Evolutionary conservation across 139 green algal species (phyloP), one percentile per base, ranked within the genome.

Genomic region (Coccomyxa sp.): DNA sequence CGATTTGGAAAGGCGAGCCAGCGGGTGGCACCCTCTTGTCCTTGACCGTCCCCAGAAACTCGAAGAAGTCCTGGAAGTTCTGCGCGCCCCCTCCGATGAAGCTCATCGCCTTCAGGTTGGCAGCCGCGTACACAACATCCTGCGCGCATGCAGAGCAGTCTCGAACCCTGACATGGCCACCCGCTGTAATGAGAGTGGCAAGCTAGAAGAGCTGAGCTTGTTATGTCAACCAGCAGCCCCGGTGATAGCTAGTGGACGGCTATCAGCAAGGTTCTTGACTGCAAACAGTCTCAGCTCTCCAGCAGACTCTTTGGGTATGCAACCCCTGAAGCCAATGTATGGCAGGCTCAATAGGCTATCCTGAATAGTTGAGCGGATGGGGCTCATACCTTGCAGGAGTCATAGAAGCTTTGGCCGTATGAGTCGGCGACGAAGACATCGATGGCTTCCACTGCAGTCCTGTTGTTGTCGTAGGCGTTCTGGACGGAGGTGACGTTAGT

Each of bases 1-100:
- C 82, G 64, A 95, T 90, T 70, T 91, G 87, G 74, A 92, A 92
- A 55, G 91, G 91, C 0, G 90, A 90, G 0, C 90, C 90, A 1
- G 87, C 78, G 29, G 82, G 81, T 0, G 86, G 87, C 7, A 86
- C 68, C 24, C 86, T 82, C 82, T 87, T 91, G 83, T 95, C 91
- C 85, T 97, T 96, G 35, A 94, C 76, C 40, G 86, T 79, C 0
- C 93, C 92, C 16, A 97, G 79, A 81, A 97, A 97, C 14, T 92
- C 88, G 34, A 96, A 83, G 87, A 89, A 96, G 71, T 90, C 79
- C 74, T 90, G 84, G 72, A 89, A 93, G 84, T 86, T 92, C 24
- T 82, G 75, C 0, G 92, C 92, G 8, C 92, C 92, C 0, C 91
- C 91, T 7, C 94, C 93, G 27, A 98, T 91, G 80, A 96, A 95